Evolutionary conservation across 2,329 filamentous ascomycete species (phyloP).

Genomic region (Fusarium sp.): DNA sequence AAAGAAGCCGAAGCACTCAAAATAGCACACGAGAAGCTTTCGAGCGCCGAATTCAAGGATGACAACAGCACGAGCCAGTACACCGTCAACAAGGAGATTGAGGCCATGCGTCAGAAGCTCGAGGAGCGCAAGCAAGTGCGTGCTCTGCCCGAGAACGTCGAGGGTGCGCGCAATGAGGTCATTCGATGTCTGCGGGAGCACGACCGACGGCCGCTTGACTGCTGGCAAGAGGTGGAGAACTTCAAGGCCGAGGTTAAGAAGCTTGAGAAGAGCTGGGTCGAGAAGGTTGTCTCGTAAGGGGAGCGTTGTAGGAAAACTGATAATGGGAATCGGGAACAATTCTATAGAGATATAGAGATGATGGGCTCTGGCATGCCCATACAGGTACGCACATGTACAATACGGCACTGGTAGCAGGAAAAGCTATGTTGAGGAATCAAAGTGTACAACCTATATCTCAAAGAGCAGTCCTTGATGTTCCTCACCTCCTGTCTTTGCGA

Average conservation of each 20-base stretch:
- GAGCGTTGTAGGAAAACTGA: background rate
- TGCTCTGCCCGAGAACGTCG: slow-evolving; percentile 76
- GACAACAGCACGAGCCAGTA: slow-evolving; percentile 52
- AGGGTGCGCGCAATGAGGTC: slow-evolving; percentile 79
- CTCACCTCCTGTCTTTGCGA: slow-evolving; percentile 28
- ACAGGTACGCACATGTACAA: slow-evolving; percentile 46
- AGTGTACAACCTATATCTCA: slow-evolving; percentile 44
- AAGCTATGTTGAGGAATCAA: slow-evolving; percentile 46
- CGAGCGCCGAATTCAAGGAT: slow-evolving; percentile 55
- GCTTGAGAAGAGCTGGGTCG: slow-evolving; percentile 88
- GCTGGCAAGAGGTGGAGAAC: slow-evolving; percentile 90
- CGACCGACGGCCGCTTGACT: slow-evolving; percentile 89
- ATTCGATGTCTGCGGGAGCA: slow-evolving; percentile 84
- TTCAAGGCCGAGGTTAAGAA: slow-evolving; percentile 91
- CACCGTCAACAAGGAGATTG: slow-evolving; percentile 69
- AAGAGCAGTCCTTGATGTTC: slow-evolving; percentile 33
- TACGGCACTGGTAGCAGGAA: slow-evolving; percentile 47
- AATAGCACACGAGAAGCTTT: slow-evolving; percentile 73
- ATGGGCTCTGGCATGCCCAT: slow-evolving; percentile 22
- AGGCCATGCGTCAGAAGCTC: slow-evolving; percentile 67
- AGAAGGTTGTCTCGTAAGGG: slow-evolving; percentile 73
- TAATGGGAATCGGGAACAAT: slow-evolving; percentile 16
- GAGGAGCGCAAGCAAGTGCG: slow-evolving; percentile 73
- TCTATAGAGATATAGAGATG: slow-evolving; percentile 35
- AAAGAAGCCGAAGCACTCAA: slow-evolving; percentile 76